Conservation (phyloP, 1,284 basidiomycete genomes). For the Trichosporon sp. region DNA sequence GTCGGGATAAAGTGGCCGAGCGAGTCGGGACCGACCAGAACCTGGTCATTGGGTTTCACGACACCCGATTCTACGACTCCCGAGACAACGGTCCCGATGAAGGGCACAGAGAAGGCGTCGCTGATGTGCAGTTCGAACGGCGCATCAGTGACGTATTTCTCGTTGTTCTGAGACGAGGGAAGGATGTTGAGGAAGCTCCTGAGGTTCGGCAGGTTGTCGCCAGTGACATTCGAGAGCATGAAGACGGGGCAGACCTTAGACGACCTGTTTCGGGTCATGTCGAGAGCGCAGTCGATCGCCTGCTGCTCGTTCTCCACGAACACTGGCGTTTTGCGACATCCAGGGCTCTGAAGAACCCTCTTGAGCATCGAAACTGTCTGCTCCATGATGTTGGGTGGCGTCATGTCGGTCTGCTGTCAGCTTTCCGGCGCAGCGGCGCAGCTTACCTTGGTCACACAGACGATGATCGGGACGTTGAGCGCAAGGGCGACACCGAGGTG, state of each 20-base stretch:
- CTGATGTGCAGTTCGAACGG: conserved; percentile 69
- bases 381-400: conserved; percentile 80
- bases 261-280: conserved; percentile 62
- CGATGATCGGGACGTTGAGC: conserved; percentile 85
- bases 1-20: conserved; percentile 84
- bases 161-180: conserved; percentile 71
- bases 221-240: conserved; percentile 90
- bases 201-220: conserved; percentile 70
- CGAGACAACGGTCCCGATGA: conserved; percentile 91
- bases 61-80: conserved; percentile 78
- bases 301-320: conserved; percentile 57
- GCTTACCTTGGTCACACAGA: conserved; percentile 85
- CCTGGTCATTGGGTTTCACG: conserved; percentile 72
- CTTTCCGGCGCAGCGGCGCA: background rate
- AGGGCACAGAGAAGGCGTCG: conserved; percentile 71
- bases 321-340: conserved; percentile 66
- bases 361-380: conserved; percentile 88
- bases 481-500: conserved; percentile 93
- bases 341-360: conserved; percentile 89
- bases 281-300: conserved; percentile 63
- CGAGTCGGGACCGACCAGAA: conserved; percentile 86
- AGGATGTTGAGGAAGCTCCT: conserved; percentile 80
- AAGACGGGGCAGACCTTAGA: conserved; percentile 82
- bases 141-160: conserved; percentile 75
- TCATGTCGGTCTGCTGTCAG: conserved; percentile 81